A percentile compares a stretch with the other conserved stretches of the same genome.
phyloP scores from a whole-genome alignment of 1,284 basidiomycete species.

The Grifola frondosa region DNA sequence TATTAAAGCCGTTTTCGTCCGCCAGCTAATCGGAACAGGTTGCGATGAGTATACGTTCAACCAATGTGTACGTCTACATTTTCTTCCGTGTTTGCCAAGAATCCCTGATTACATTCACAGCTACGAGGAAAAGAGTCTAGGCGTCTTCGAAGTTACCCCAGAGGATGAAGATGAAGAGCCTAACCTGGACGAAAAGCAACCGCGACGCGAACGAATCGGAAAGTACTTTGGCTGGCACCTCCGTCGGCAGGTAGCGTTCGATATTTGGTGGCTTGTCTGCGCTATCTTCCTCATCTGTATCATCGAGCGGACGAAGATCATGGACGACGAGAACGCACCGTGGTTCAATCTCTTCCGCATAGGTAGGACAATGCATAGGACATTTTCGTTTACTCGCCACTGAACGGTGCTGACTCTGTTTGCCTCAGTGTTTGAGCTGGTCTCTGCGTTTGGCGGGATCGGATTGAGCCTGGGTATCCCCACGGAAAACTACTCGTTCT shows the following conservation, averaged over 20 bases:
- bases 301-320: constrained; percentile 60
- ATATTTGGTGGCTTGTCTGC: constrained; percentile 62
- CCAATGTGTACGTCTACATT: constrained; percentile 66
- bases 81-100: not conserved
- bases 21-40: too few species aligned
- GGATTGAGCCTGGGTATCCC: constrained; percentile 56
- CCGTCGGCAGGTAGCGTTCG: constrained; percentile 64
- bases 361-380: too few species aligned
- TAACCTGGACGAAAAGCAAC: constrained; percentile 36
- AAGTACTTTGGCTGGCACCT: constrained; percentile 64
- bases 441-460: constrained; percentile 61
- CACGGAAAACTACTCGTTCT: constrained; percentile 43
- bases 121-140: constrained; percentile 69
- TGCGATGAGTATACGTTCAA: constrained; percentile 69
- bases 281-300: constrained; percentile 66
- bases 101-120: constrained; percentile 23
- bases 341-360: constrained; percentile 66
- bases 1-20: too few species aligned
- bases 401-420: not conserved
- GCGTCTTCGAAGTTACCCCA: constrained; percentile 57
- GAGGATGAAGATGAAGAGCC: constrained; percentile 52
- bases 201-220: constrained; percentile 48
- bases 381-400: too few species aligned
- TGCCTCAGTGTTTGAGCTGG: constrained; percentile 49
- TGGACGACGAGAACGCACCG: constrained; percentile 49